A percentile compares a stretch with the other conserved stretches of the same genome.
These are phyloP conservation scores for Sisymbrium altissimum DNA, from an alignment of 345 rosid species.

Conservation along the genomic window DNA sequence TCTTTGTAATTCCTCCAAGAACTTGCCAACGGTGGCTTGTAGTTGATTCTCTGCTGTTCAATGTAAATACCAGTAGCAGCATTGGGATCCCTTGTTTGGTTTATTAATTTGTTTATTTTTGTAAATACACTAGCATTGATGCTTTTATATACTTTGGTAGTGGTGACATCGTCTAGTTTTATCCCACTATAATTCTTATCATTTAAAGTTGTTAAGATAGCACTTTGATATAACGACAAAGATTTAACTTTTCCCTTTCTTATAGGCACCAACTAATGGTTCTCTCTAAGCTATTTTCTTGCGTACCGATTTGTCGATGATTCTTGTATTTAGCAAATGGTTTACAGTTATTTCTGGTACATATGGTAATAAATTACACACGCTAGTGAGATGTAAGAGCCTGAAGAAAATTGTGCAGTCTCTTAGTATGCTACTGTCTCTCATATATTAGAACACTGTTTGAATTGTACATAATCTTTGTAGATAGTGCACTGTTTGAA, in stretches of 20 bases:
- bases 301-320: constrained; percentile 6
- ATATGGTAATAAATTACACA: constrained; percentile 2
- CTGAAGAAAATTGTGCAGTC: neutral
- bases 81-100: constrained; percentile 7
- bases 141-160: constrained; percentile 12
- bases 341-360: neutral
- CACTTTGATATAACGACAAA: neutral
- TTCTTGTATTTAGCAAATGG: constrained; percentile 11
- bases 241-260: neutral
- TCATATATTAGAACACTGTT: neutral
- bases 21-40: constrained; percentile 19
- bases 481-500: neutral
- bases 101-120: neutral
- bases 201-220: constrained; percentile 11
- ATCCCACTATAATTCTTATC: neutral
- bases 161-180: constrained; percentile 6
- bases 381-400: neutral
- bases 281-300: neutral
- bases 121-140: constrained; percentile 18
- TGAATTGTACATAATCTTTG: neutral
- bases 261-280: neutral
- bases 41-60: constrained; percentile 20
- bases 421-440: constrained; percentile 5
- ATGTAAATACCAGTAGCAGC: neutral
- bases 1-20: constrained; percentile 19